These are phyloP conservation scores for Saturnispora sanitii DNA, from an alignment of 805 yeast species.

Conservation along the genomic window DNA sequence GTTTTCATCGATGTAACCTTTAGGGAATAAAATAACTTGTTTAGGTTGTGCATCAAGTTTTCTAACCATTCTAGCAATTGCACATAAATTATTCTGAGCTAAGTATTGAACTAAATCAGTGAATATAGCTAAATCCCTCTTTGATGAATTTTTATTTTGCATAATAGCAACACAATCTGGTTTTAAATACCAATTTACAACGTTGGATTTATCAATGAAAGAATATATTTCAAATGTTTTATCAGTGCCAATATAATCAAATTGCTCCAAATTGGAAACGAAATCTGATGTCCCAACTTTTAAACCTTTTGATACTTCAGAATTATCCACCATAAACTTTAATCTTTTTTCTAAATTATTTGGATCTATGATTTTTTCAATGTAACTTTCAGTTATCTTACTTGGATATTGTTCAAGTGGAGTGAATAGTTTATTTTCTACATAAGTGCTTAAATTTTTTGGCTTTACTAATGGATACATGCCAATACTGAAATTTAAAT, in stretches of 20 bases:
- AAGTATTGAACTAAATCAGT: slow-evolving; percentile 45
- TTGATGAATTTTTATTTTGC: slow-evolving; percentile 14
- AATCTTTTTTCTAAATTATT: slow-evolving; percentile 23
- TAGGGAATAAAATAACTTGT: slow-evolving; percentile 14
- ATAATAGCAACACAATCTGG: slow-evolving; percentile 47
- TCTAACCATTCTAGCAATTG: slow-evolving; percentile 55
- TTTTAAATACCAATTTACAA: slow-evolving; percentile 53
- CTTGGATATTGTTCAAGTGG: background rate
- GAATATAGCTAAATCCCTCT: slow-evolving; percentile 30
- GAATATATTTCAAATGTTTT: slow-evolving; percentile 61
- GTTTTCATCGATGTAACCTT: slow-evolving; percentile 17
- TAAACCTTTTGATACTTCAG: slow-evolving; percentile 37
- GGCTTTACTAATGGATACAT: slow-evolving; percentile 12
- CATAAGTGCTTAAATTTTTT: slow-evolving; percentile 6
- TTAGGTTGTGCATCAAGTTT: slow-evolving; percentile 17
- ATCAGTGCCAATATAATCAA: slow-evolving; percentile 26
- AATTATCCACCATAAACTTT: slow-evolving; percentile 26
- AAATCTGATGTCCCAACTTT: slow-evolving; percentile 54
- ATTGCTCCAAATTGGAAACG: slow-evolving; percentile 39
- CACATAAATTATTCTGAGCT: slow-evolving; percentile 36
- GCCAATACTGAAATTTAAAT: slow-evolving; percentile 7
- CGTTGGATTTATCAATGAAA: slow-evolving; percentile 32
- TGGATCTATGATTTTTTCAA: slow-evolving; percentile 12
- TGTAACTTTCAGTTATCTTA: slow-evolving; percentile 5
- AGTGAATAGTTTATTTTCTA: slow-evolving; percentile 5